Base-by-base conservation (phyloP, 2,329 filamentous ascomycete genomes). In the Parafenestella ontariensis region DNA sequence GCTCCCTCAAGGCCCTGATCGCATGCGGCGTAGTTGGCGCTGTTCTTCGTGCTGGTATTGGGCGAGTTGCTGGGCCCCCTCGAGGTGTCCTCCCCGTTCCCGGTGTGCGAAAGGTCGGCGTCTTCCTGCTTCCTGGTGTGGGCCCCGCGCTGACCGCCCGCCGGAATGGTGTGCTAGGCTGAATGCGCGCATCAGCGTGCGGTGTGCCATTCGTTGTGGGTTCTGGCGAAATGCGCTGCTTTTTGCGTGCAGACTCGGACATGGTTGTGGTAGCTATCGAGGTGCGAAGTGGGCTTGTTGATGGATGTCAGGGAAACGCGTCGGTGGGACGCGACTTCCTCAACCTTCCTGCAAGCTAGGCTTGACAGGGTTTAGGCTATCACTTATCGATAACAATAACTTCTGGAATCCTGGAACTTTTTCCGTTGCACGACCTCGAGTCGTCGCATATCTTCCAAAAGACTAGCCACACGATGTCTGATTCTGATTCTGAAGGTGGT, bases 21-120 rank as follows among this genome's bases (percentile, higher is more conserved):
- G 81, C 82, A 75, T 85, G 81, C 0, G 83, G 83, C 15, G 83
- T 85, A 5, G 82, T 80, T 8, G 83, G 83, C 15, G 78, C 78
- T 17, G 62, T 71, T 41, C 74, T 65, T 49, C 75, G 67, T 15
- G 70, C 61, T 24, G 73, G 68, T 23, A 73, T 60, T 33, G 72
- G 69, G 11, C 74, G 68, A 39, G 70, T 70, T 41, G 67, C 69
- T 40, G 68, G 64, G 15, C 68, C 68, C 17, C 69, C 65, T 48
- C 70, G 67, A 20, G 75, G 75, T 45, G 75, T 77, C 43, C 69
- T 63, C 40, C 59, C 69, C 5, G 74, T 73, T 20, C 68, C 71
- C 40, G 75, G 75, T 23, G 75, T 77, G 18, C 68, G 67, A 45
- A 68, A 58, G 24, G 59, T 66, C 33, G 70, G 70, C 9, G 73